These are phyloP conservation scores for Kodamaea sp. DNA, from an alignment of 1,139 yeast genomes.

Conservation along the genomic window DNA sequence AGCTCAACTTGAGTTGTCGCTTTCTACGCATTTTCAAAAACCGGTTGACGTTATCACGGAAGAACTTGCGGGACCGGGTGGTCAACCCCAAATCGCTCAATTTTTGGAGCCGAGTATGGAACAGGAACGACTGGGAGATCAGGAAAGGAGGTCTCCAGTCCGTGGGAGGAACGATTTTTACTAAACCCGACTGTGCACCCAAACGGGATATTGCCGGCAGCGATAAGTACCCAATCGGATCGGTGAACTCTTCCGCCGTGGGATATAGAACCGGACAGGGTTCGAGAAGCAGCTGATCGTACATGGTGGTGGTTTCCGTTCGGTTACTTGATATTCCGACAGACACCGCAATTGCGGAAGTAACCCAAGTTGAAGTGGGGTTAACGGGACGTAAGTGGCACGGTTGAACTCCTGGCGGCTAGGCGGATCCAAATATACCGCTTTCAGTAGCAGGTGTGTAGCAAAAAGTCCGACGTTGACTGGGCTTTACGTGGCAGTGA, in stretches of 20 bases:
- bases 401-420: constrained; percentile 1
- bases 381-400: not conserved
- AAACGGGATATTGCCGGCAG: constrained; percentile 48
- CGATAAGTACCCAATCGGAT: constrained; percentile 64
- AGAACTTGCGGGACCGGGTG: constrained; percentile 63
- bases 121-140: constrained; percentile 54
- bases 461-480: no score
- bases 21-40: constrained; percentile 50
- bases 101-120: constrained; percentile 66
- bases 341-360: not conserved
- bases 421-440: not conserved
- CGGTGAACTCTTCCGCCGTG: constrained; percentile 50
- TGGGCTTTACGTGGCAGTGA: no score
- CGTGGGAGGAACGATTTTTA: constrained; percentile 65
- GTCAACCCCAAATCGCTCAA: constrained; percentile 63
- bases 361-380: not conserved
- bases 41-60: constrained; percentile 59
- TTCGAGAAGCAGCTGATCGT: constrained; percentile 28
- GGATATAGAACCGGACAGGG: constrained; percentile 64
- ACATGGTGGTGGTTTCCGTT: constrained; percentile 12
- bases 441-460: not conserved
- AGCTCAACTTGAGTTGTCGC: constrained; percentile 27
- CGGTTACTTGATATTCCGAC: constrained; percentile 3
- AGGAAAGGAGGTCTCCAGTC: constrained; percentile 53
- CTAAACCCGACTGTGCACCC: constrained; percentile 63